These are phyloP conservation scores for Penicillium sp. DNA, from an alignment of 2,329 filamentous ascomycete species.

Conservation along the genomic window DNA sequence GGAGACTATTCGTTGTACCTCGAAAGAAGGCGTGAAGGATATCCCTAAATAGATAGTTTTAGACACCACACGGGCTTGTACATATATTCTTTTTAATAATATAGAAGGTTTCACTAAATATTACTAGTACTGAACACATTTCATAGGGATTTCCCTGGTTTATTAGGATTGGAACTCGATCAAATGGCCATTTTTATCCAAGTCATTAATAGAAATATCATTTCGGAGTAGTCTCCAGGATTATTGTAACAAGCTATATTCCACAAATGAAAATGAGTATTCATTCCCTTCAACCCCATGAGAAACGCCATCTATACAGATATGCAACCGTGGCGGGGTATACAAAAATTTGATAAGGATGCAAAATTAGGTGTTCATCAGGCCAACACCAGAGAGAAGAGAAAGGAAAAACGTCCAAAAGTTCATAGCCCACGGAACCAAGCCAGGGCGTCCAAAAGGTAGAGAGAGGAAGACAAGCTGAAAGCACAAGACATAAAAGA, in stretches of 20 bases:
- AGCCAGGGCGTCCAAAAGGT: slow-evolving; percentile 2
- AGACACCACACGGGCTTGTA: neutral
- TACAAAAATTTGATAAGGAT: slow-evolving; percentile 23
- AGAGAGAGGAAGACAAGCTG: neutral
- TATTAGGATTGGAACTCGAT: no score
- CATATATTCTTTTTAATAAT: no score
- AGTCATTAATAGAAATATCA: neutral
- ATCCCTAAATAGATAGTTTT: no score
- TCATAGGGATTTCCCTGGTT: no score
- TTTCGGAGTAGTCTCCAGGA: neutral
- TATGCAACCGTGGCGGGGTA: slow-evolving; percentile 33
- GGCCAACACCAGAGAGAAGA: slow-evolving; percentile 4
- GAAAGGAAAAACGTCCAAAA: slow-evolving; percentile 6
- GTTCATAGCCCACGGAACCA: slow-evolving; percentile 12
- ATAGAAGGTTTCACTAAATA: no score
- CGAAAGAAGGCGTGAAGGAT: no score
- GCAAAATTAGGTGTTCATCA: neutral
- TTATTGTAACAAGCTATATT: slow-evolving; percentile 7
- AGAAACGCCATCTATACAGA: slow-evolving; percentile 36
- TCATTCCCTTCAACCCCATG: slow-evolving; percentile 15
- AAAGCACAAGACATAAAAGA: neutral
- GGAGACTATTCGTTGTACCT: neutral
- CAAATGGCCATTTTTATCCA: neutral
- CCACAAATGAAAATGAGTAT: slow-evolving; percentile 14
- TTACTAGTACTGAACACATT: no score